phyloP scores from a whole-genome alignment of 1,284 basidiomycete species.

The Sanghuangporus weigelae region DNA sequence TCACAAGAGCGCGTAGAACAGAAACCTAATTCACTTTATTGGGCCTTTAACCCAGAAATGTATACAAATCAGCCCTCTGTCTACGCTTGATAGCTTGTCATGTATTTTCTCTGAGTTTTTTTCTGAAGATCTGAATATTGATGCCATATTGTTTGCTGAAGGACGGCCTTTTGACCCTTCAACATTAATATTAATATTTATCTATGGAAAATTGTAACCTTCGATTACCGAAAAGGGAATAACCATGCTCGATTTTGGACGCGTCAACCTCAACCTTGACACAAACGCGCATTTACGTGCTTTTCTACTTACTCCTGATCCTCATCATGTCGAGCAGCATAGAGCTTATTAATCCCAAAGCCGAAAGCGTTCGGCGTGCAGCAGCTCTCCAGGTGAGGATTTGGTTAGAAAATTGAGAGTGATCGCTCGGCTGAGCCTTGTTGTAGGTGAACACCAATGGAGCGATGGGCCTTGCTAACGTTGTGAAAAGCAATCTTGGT shows the following conservation, averaged over 20 bases:
- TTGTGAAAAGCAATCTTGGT: slow-evolving; percentile 97
- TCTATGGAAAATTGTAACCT: not conserved
- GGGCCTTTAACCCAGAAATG: too few relatives aligned
- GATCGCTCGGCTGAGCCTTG: not conserved
- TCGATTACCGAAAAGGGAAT: not conserved
- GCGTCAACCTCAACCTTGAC: not conserved
- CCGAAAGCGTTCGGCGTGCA: slow-evolving; percentile 89
- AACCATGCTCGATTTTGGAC: not conserved
- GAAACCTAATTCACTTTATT: too few relatives aligned
- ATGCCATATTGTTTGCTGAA: not conserved
- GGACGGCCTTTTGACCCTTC: not conserved
- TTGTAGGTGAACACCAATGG: slow-evolving; percentile 82
- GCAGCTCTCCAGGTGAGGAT: slow-evolving; percentile 86
- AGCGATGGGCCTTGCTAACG: slow-evolving; percentile 95
- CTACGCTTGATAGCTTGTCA: too few relatives aligned
- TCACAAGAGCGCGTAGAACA: not conserved
- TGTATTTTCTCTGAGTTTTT: too few relatives aligned
- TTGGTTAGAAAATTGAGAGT: slow-evolving; percentile 7
- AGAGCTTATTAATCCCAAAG: slow-evolving; percentile 93
- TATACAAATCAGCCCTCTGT: too few relatives aligned
- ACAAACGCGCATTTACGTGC: not conserved
- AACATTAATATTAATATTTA: not conserved
- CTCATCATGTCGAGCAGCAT: slow-evolving; percentile 70
- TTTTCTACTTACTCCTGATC: not conserved
- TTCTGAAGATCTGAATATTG: too few relatives aligned